These are phyloP conservation scores for Zygnema circumcarinatum DNA, from an alignment of 139 green algal species.

Conservation along the genomic window DNA sequence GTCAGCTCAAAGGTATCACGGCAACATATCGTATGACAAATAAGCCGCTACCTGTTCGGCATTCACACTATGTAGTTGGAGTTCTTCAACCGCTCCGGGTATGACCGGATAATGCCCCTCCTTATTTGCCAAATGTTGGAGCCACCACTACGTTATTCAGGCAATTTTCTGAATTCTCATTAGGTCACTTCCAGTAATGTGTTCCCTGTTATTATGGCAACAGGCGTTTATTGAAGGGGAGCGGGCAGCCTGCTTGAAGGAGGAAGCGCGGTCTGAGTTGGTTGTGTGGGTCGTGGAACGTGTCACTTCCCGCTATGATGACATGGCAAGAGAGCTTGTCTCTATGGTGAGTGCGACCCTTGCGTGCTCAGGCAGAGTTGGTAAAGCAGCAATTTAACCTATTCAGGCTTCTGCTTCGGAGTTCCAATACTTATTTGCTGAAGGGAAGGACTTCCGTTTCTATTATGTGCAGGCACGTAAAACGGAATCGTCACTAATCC, in stretches of 20 bases:
- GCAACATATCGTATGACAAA: constrained; percentile 92
- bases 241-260: not conserved
- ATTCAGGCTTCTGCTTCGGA: too few relatives aligned
- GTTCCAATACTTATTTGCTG: too few relatives aligned
- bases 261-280: constrained; percentile 25
- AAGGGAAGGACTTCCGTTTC: too few relatives aligned
- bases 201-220: too few relatives aligned
- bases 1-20: constrained; percentile 91
- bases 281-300: constrained; percentile 57
- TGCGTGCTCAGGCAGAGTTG: not conserved
- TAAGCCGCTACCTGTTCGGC: constrained; percentile 76
- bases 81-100: constrained; percentile 69
- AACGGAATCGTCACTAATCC: constrained; percentile 85
- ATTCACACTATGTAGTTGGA: constrained; percentile 81
- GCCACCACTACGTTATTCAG: not conserved
- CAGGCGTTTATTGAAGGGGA: constrained; percentile 38
- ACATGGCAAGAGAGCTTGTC: constrained; percentile 81
- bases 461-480: constrained; percentile 68
- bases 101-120: constrained; percentile 27
- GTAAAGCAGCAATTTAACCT: not conserved
- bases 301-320: constrained; percentile 65
- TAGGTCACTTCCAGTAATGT: not conserved
- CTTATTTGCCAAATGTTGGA: not conserved
- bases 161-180: not conserved
- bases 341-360: constrained; percentile 66